Evolutionary conservation across 2,329 filamentous ascomycete genomes (phyloP).

Genomic region (Endoconidiophora laricicola): DNA sequence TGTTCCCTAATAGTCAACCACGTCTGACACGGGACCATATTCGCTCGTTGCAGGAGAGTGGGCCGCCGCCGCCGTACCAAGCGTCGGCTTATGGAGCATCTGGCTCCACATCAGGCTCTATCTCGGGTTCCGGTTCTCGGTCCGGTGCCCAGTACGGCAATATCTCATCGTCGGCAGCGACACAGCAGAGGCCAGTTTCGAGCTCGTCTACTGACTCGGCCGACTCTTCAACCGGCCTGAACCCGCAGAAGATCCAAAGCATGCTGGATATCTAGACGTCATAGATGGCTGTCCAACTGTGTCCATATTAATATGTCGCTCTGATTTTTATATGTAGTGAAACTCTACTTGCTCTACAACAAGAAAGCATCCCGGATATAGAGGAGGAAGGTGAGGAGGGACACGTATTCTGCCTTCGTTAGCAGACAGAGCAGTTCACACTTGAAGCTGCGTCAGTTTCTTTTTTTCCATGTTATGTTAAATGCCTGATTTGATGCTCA

Average conservation of each 20-base stretch:
- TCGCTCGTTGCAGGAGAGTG: constrained; percentile 27
- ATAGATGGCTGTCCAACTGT: not conserved
- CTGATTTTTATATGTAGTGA: too few relatives aligned
- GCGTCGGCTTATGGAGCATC: constrained; percentile 16
- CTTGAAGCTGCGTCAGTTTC: not conserved
- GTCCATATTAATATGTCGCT: too few relatives aligned
- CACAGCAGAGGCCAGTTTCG: constrained; percentile 19
- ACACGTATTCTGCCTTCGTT: not conserved
- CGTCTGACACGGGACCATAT: constrained; percentile 20
- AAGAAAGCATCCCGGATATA: not conserved
- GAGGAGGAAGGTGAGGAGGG: not conserved
- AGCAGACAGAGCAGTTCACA: not conserved
- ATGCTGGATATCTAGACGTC: constrained; percentile 37
- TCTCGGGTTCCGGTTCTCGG: constrained; percentile 1
- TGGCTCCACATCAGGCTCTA: constrained; percentile 15
- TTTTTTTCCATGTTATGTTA: too few relatives aligned
- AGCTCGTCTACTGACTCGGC: constrained; percentile 29
- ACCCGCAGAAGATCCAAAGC: constrained; percentile 37
- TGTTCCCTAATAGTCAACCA: constrained; percentile 29
- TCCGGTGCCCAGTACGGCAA: too few relatives aligned
- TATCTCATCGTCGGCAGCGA: not conserved
- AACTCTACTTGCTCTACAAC: too few relatives aligned
- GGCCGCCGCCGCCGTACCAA: constrained; percentile 27
- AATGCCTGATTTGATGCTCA: too few relatives aligned
- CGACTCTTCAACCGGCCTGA: constrained; percentile 25